A percentile compares a stretch with the other conserved stretches of the same genome.
These are phyloP conservation scores for Osmanthus fragrans DNA, from an alignment of 257 asterid species.

Conservation along the genomic window DNA sequence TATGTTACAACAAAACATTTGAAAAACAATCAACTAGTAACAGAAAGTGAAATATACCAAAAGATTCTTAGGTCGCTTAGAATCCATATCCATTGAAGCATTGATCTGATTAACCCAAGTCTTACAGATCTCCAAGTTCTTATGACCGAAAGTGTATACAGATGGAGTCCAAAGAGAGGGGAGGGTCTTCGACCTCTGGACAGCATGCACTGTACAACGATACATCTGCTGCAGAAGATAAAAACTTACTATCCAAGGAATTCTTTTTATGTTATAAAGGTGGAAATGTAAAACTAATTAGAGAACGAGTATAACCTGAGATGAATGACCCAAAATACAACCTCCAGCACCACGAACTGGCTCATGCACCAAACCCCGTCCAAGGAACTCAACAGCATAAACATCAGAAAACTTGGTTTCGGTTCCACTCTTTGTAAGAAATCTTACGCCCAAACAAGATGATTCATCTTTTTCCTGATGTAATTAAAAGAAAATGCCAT, in stretches of 20 bases:
- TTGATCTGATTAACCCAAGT: slow-evolving; percentile 67
- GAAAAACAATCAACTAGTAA: background rate
- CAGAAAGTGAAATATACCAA: slow-evolving; percentile 54
- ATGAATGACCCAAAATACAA: slow-evolving; percentile 45
- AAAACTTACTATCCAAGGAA: slow-evolving; percentile 16
- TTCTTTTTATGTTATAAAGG: background rate
- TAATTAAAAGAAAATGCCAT: slow-evolving; percentile 19
- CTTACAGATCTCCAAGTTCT: slow-evolving; percentile 58
- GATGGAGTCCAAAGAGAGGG: slow-evolving; percentile 62
- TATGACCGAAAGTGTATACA: slow-evolving; percentile 72
- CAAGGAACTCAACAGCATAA: slow-evolving; percentile 67
- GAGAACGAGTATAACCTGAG: slow-evolving; percentile 56
- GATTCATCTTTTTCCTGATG: slow-evolving; percentile 51
- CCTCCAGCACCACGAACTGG: slow-evolving; percentile 48
- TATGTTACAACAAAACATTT: slow-evolving; percentile 13
- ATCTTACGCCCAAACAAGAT: slow-evolving; percentile 56
- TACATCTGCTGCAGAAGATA: slow-evolving; percentile 64
- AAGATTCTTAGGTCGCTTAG: slow-evolving; percentile 74
- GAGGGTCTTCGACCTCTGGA: slow-evolving; percentile 59
- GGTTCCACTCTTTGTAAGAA: slow-evolving; percentile 30
- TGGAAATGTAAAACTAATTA: slow-evolving; percentile 13
- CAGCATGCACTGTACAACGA: slow-evolving; percentile 65
- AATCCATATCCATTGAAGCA: slow-evolving; percentile 43
- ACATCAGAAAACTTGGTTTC: slow-evolving; percentile 60
- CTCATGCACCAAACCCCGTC: slow-evolving; percentile 55